Evolutionary conservation across 2,329 filamentous ascomycete genomes (phyloP), one percentile per base, ranked within the genome.

Genomic region (Ilyonectria destructans): DNA sequence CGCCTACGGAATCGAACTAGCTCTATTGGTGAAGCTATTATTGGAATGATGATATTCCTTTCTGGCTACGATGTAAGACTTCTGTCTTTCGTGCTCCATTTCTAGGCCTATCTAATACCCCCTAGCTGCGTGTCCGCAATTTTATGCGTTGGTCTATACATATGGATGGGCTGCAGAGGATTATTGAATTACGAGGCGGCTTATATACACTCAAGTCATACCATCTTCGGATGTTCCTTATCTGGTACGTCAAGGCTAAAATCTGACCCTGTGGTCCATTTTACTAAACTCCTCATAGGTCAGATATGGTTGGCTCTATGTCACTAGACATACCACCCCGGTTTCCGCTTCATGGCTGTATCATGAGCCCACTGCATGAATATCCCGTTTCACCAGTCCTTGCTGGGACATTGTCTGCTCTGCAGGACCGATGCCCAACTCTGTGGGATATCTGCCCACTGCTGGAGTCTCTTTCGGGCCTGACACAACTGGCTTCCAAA

Each of bases 401-500:
- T 8, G 5, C 31, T n/a, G 12, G 9, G 3, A 21, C 51, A 19
- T 2, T 54, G 7, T 19, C 6, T 35, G 6, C 6, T 5, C 10
- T 54, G 12, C 29, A 35, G n/a, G 31, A 15, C 10, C 13, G n/a
- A 33, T 21, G 10, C 31, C 19, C 51, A 19, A 10, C 31, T 2
- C n/a, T 54, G 19, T 54, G 29, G 29, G 51, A 54, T 15, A 54
- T 54, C 12, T 54, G 51, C 7, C 51, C 51, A 13, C n/a, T 54
- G 5, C 51, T 54, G n/a, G 51, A 35, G 12, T 35, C 31, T 7
- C 9, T 54, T 33, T 54, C 17, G 1, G n/a, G n/a, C 5, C 29
- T 54, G 6, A 15, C 51, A 12, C 13, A 13, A 7, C 10, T 35
- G 31, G 51, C 51, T 21, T 54, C 29, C 3, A 35, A 13, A n/a